Conservation (phyloP, 1,284 basidiomycete species). For the Microbotryum violaceum region DNA sequence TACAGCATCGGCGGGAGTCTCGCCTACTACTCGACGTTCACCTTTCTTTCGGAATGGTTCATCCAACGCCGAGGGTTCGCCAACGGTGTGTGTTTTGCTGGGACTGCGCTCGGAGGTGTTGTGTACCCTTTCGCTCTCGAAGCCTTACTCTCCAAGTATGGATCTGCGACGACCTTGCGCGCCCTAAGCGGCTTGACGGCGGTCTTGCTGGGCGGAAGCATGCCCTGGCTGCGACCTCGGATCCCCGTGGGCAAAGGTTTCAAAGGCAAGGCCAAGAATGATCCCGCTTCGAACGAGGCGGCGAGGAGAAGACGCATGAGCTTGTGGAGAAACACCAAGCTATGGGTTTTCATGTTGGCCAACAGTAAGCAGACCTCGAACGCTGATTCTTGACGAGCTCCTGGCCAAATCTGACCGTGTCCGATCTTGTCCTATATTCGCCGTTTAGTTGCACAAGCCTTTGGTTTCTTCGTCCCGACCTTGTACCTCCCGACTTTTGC, state of each 20-base stretch:
- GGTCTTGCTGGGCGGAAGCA: conserved; percentile 33
- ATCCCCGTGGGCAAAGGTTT: conserved; percentile 34
- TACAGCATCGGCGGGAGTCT: conserved; percentile 43
- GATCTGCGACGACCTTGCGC: conserved; percentile 20
- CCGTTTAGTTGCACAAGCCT: conserved; percentile 30
- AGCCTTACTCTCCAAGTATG: conserved; percentile 4
- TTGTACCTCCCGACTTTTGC: conserved; percentile 19
- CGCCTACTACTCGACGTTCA: conserved; percentile 33
- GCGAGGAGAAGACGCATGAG: conserved; percentile 11
- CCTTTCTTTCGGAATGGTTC: conserved; percentile 48
- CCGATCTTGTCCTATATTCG: conserved; percentile 31
- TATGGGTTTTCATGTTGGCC: conserved; percentile 39
- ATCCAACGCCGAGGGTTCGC: conserved; percentile 44
- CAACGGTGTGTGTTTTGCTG: conserved; percentile 46
- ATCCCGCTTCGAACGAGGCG: neutral
- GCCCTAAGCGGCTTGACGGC: conserved; percentile 39
- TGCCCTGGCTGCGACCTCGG: conserved; percentile 42
- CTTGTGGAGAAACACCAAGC: conserved; percentile 34
- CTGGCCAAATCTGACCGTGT: too few relatives aligned
- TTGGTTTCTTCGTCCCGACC: conserved; percentile 40
- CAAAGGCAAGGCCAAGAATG: neutral
- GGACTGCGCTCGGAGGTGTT: conserved; percentile 42
- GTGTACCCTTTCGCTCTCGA: conserved; percentile 42
- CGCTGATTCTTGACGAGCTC: conserved; percentile 35
- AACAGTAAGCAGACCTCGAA: conserved; percentile 40